Evolutionary conservation across 352 stramenopile species (phyloP), one percentile per base, ranked within the genome.

Genomic region (Saprolegnia parasitica): DNA sequence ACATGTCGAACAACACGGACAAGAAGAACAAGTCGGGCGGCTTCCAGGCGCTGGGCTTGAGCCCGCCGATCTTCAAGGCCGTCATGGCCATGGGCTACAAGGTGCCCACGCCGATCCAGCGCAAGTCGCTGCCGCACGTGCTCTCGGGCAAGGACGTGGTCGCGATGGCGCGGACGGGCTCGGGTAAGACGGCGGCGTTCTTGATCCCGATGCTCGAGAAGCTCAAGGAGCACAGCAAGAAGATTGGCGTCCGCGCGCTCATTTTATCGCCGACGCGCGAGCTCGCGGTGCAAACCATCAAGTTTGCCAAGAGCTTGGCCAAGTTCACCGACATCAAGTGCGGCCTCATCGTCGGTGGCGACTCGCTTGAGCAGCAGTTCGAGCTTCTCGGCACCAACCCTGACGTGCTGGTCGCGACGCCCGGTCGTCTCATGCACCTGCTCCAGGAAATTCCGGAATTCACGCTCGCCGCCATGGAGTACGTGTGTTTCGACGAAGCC

Each of bases 301-400:
- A 84, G 47, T 96, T 97, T 56, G 76, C 89, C 57, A 91, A 91
- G 78, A 81, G 85, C 71, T 78, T 98, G 74, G 83, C 86, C 49
- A 96, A 98, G 75, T 98, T 97, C 61, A 98, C 91, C 23, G 76
- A 79, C 23, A 73, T 98, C 49, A 91, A 96, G 66, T 86, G 97
- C 88, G 83, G 88, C 65, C 72, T 98, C 72, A 91, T 98, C 76
- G 90, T 98, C 26, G 98, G 98, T 72, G 97, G 98, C 21, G 97
- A 99, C 79, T 90, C 90, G 37, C 98, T 99, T 87, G 96, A 99
- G 73, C 89, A 93, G 49, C 97, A 99, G 82, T 99, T 99, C 76
- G 86, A 97, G 58, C 79, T 93, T 13, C 91, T 99, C 52, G 82
- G 89, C 3, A 77, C 85, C 42, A 97, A 98, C 73, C 95, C 95